Evolutionary conservation across 2,329 filamentous ascomycete genomes (phyloP), one percentile per base, ranked within the genome.

Genomic region (Thelonectria rubi): DNA sequence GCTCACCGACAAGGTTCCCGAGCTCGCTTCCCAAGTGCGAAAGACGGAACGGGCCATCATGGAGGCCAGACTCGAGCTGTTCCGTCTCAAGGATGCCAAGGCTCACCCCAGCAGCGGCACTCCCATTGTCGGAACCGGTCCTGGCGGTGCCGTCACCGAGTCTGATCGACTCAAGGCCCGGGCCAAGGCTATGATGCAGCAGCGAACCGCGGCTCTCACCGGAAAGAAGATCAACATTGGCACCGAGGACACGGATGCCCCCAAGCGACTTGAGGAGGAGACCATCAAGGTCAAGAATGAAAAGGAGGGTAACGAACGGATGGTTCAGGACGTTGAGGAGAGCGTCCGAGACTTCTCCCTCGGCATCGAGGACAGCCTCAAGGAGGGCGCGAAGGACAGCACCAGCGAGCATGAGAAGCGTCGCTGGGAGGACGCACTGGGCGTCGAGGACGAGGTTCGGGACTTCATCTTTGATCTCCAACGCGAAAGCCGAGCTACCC

Each of bases 381-480:
- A 95, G 74, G 92, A 97, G 58, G 91, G 90, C 43, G 86, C 83
- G 43, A 87, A 91, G 64, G 91, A 89, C 69, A 89, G 88, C 40
- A 87, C 89, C 3, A 92, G 89, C 64, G 93, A 97, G 77, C 94
- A 97, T 74, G 95, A 99, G 80, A 89, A 88, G 71, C 88, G 95
- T 64, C 88, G 95, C 64, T 99, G 95, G 95, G 93, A 99, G 70
- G 95, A 99, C 77, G 95, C 88, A 10, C 84, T 99, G 39, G 95
- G 95, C 26, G 95, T 99, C 26, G 95, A 99, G 74, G 94, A 99
- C 72, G 93, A 97, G 72, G 91, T 98, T 64, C 92, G 93, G 72
- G 95, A 99, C 73, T 98, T 99, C 77, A 99, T 99, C 75, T 98
- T 95, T 74, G 95, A 98, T 69, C 81, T 99, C 55, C 94, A 97